Evolutionary conservation across 345 rosid genomes (phyloP), one percentile per base, ranked within the genome.

Genomic region (Populus pruinosa): DNA sequence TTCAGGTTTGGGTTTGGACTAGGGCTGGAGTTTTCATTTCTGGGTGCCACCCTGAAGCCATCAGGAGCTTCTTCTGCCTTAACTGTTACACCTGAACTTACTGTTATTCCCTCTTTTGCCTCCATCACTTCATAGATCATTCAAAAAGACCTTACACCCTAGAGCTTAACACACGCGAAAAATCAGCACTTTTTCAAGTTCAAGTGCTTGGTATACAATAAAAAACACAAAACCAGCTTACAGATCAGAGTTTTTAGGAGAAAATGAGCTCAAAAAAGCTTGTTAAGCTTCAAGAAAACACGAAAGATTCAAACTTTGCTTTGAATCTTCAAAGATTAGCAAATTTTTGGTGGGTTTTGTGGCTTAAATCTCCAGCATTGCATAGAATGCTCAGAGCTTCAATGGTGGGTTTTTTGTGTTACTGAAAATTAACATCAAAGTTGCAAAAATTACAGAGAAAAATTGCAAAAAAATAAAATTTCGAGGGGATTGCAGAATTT

Each of bases 1-100:
- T 31, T 68, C 14, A 29, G 35, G 29, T 81, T 77, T 5, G 85
- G 66, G 73, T 81, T 81, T 16, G 76, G 87, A 43, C 76, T 78
- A 64, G 88, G 82, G 79, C 12, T 44, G 44, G 75, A 76, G 75
- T 81, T 87, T 83, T 87, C 95, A 59, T 77, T 74, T 80, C 82
- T 82, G 25, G 96, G 91, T 67, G 89, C 90, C 74, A 85, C 79
- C 36, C 74, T 79, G 84, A 55, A 87, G 84, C 80, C 82, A 67
- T 78, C 87, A 23, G 90, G 84, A 89, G 83, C 88, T 75, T 84
- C 93, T 79, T 87, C 83, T 72, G 85, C 82, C 71, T 85, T 87
- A 72, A 84, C 84, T 41, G 88, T 69, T 39, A 79, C 71, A 47
- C 88, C 87, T 78, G 76, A 75, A 76, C 74, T 74, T 70, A 80